phyloP scores from a whole-genome alignment of 2,329 filamentous ascomycete species.

The Fusarium cyanostomum region DNA sequence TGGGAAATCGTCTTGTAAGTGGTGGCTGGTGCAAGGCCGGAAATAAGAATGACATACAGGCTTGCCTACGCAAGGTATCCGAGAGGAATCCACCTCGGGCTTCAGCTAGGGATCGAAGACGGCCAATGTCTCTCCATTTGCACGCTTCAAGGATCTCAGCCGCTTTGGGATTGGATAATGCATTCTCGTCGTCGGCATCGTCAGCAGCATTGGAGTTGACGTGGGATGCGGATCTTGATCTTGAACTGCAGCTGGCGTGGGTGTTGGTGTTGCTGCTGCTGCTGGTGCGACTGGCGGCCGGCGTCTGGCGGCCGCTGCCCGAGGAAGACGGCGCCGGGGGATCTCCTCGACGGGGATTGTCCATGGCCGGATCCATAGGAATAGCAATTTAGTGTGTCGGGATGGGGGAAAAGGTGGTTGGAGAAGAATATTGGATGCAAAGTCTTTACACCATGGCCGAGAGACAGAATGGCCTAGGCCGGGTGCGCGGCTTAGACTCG shows the following conservation, averaged over 20 bases:
- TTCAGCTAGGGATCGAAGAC: conserved; percentile 67
- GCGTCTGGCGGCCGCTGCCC: conserved; percentile 19
- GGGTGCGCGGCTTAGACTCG: neutral
- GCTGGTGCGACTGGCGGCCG: conserved; percentile 20
- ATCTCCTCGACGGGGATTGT: conserved; percentile 5
- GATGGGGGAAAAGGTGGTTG: conserved; percentile 1
- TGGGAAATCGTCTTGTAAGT: conserved; percentile 46
- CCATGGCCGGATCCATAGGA: conserved; percentile 24
- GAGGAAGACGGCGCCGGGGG: neutral
- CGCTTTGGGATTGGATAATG: conserved; percentile 44
- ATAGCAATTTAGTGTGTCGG: neutral
- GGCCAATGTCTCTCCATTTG: conserved; percentile 62
- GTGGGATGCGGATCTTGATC: conserved; percentile 6
- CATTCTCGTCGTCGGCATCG: conserved; percentile 23
- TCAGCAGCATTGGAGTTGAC: conserved; percentile 22
- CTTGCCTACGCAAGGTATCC: conserved; percentile 74
- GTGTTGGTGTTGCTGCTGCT: conserved; percentile 9
- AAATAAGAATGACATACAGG: conserved; percentile 70
- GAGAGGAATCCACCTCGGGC: conserved; percentile 73
- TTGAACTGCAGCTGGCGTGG: neutral
- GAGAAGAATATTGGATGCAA: conserved; percentile 16
- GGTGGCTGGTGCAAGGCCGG: conserved; percentile 2
- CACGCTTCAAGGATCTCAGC: conserved; percentile 65
- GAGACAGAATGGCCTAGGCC: neutral
- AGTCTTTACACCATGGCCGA: conserved; percentile 25